Conservation (phyloP, 2,329 filamentous ascomycete genomes). For the Truncatella angustata region DNA sequence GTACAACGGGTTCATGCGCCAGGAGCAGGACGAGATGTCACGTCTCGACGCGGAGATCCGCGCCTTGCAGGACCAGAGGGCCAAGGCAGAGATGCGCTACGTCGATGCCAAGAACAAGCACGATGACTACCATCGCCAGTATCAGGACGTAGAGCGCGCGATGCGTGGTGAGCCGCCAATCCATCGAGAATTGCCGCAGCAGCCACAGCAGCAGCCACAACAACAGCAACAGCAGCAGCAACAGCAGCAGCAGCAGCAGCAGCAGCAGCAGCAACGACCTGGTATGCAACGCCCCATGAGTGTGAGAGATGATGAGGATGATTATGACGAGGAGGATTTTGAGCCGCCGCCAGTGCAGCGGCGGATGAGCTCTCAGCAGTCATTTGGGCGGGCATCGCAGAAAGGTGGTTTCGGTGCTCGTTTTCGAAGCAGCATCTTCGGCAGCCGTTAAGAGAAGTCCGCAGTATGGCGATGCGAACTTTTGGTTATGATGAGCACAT, state of each 20-base stretch:
- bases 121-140: slow-evolving; percentile 42
- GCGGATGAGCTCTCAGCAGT: slow-evolving; percentile 30
- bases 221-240: neutral
- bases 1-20: slow-evolving; percentile 40
- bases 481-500: neutral
- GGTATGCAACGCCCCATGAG: slow-evolving; percentile 18
- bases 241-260: slow-evolving; percentile 9
- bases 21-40: slow-evolving; percentile 39
- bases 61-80: slow-evolving; percentile 37
- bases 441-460: slow-evolving; percentile 14
- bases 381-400: slow-evolving; percentile 27
- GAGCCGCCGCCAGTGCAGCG: slow-evolving; percentile 20
- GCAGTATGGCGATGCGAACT: neutral
- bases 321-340: slow-evolving; percentile 20
- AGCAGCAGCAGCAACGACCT: slow-evolving; percentile 11
- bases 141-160: slow-evolving; percentile 39
- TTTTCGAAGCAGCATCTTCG: slow-evolving; percentile 30
- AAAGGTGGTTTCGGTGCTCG: slow-evolving; percentile 24
- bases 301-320: slow-evolving; percentile 17
- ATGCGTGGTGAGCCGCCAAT: slow-evolving; percentile 34
- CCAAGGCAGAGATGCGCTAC: slow-evolving; percentile 39
- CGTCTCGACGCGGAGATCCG: slow-evolving; percentile 43
- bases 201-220: slow-evolving; percentile 8
- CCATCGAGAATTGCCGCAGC: neutral
- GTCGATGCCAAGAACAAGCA: slow-evolving; percentile 42